These are phyloP conservation scores for Lantana camara DNA, from an alignment of 257 asterid species.

Conservation along the genomic window DNA sequence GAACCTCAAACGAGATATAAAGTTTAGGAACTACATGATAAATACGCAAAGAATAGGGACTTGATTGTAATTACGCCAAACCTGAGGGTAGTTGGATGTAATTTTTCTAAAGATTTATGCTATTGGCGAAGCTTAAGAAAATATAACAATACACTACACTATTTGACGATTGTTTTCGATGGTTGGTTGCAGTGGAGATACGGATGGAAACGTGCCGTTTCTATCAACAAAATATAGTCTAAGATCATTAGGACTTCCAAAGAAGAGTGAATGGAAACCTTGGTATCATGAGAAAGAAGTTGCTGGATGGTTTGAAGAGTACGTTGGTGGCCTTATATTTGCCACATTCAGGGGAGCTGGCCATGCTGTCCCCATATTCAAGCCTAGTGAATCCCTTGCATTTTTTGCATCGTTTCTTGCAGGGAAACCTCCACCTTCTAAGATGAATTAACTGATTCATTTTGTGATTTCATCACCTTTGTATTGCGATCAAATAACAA, in stretches of 20 bases:
- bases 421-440: constrained; percentile 61
- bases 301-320: constrained; percentile 91
- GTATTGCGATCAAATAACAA: too few species aligned
- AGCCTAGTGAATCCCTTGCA: constrained; percentile 75
- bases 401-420: constrained; percentile 73
- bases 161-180: too few species aligned
- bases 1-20: too few species aligned
- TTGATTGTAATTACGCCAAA: too few species aligned
- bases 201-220: constrained; percentile 87
- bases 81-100: too few species aligned
- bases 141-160: too few species aligned
- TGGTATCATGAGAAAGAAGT: constrained; percentile 95
- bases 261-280: constrained; percentile 77
- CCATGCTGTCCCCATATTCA: constrained; percentile 88
- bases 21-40: too few species aligned
- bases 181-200: constrained; percentile 68
- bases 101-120: too few species aligned
- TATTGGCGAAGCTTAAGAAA: too few species aligned
- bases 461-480: too few species aligned
- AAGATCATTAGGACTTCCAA: constrained; percentile 61
- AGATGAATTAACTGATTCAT: too few species aligned
- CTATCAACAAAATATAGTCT: constrained; percentile 84
- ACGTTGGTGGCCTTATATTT: constrained; percentile 79
- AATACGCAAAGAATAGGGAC: too few species aligned
- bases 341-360: constrained; percentile 97